These are phyloP conservation scores for Serendipita sp. DNA, from an alignment of 768 basidiomycete genomes.

Conservation along the genomic window DNA sequence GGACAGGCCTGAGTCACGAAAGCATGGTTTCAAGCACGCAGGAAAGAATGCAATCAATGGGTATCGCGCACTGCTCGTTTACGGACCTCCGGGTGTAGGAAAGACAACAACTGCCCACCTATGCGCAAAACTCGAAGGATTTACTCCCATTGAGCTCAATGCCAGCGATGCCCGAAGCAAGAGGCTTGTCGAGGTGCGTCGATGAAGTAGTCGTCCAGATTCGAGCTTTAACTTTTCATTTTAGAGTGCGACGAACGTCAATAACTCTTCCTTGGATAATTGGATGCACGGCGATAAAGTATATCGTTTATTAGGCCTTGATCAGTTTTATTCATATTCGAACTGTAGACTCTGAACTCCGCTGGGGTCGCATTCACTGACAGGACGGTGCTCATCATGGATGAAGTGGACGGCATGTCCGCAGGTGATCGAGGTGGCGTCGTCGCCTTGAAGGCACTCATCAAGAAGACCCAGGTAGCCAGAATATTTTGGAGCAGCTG, in stretches of 20 bases:
- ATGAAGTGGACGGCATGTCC: conserved; percentile 99
- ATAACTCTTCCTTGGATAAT: conserved; percentile 75
- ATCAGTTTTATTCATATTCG: not conserved
- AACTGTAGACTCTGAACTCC: conserved; percentile 39
- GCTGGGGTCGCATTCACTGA: conserved; percentile 62
- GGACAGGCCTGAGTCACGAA: conserved; percentile 55
- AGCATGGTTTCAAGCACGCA: conserved; percentile 78
- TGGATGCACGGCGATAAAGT: conserved; percentile 36
- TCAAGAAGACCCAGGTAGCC: conserved; percentile 78
- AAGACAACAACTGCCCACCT: conserved; percentile 95
- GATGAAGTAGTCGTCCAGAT: not conserved
- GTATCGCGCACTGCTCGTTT: conserved; percentile 76
- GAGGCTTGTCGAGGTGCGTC: conserved; percentile 78
- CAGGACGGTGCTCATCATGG: conserved; percentile 87
- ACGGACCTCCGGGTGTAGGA: conserved; percentile 91
- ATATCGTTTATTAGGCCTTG: not conserved
- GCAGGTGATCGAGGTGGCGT: conserved; percentile 95
- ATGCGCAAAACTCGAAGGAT: conserved; percentile 79
- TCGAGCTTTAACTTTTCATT: not conserved
- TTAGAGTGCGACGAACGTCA: conserved; percentile 79
- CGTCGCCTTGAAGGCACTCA: conserved; percentile 78
- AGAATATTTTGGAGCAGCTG: not conserved
- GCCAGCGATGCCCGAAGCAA: conserved; percentile 93
- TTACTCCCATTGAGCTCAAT: conserved; percentile 87
- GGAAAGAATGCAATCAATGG: conserved; percentile 81